Conservation (phyloP, 768 basidiomycete genomes). For the Pleurotus pulmonarius region DNA sequence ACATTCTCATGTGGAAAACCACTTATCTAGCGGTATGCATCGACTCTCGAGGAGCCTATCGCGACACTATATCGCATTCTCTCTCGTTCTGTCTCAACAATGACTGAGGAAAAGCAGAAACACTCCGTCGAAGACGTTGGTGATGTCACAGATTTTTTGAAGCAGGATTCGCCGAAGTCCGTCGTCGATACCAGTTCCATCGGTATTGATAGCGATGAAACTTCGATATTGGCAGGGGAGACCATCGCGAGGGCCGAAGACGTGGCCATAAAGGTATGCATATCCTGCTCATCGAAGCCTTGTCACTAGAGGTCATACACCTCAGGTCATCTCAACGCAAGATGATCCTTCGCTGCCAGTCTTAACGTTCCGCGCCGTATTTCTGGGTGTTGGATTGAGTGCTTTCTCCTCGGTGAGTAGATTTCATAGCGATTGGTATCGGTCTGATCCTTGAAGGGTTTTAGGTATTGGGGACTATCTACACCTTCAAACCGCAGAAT, state of each 20-base stretch:
- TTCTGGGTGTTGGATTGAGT: slow-evolving; percentile 46
- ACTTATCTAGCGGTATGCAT: not conserved
- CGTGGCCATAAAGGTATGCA: slow-evolving; percentile 15
- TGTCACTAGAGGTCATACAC: not conserved
- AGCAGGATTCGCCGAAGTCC: not conserved
- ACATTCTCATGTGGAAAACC: not conserved
- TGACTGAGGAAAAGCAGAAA: not conserved
- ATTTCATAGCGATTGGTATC: not conserved
- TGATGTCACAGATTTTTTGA: too few relatives aligned
- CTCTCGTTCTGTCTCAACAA: not conserved
- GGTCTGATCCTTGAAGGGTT: not conserved
- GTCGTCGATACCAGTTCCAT: not conserved
- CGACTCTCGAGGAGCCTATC: not conserved
- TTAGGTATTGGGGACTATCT: slow-evolving; percentile 32
- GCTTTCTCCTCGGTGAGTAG: slow-evolving; percentile 39
- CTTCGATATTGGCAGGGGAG: not conserved
- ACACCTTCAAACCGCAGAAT: slow-evolving; percentile 40
- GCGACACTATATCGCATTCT: not conserved
- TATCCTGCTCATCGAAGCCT: not conserved
- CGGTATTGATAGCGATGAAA: not conserved
- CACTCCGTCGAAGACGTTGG: not conserved
- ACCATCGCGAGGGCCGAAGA: slow-evolving; percentile 13
- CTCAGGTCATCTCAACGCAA: slow-evolving; percentile 41
- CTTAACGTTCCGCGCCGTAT: slow-evolving; percentile 43
- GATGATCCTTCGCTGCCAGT: slow-evolving; percentile 45